phyloP scores from a whole-genome alignment of 805 yeast species.

The Kodamaea sagamina region DNA sequence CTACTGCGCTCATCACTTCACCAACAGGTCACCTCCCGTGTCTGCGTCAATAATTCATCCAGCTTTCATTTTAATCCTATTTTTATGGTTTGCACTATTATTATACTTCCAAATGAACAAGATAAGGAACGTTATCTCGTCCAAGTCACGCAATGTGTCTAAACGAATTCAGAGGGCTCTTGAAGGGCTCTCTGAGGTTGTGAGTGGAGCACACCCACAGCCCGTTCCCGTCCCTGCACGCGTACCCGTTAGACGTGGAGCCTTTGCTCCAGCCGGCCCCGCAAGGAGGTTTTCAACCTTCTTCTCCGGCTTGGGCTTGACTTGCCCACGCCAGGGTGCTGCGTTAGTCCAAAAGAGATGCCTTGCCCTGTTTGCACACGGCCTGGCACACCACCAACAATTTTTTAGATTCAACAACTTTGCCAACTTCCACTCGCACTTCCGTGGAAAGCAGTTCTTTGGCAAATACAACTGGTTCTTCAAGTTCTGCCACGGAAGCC shows the following conservation, averaged over 20 bases:
- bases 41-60: slow-evolving; percentile 6
- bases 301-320: slow-evolving; percentile 8
- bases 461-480: slow-evolving; percentile 14
- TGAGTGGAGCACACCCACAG: slow-evolving; percentile 14
- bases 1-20: slow-evolving; percentile 3
- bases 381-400: slow-evolving; percentile 1
- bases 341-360: slow-evolving; percentile 1
- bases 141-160: slow-evolving; percentile 42
- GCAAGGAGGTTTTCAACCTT: slow-evolving; percentile 11
- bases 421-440: slow-evolving; percentile 9
- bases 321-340: background rate
- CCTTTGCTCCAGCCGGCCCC: slow-evolving; percentile 5
- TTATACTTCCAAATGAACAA: slow-evolving; percentile 16
- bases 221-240: slow-evolving; percentile 45
- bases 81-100: slow-evolving; percentile 12
- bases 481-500: slow-evolving; percentile 16
- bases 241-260: slow-evolving; percentile 21
- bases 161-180: slow-evolving; percentile 48
- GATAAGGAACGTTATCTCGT: slow-evolving; percentile 47
- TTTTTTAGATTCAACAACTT: slow-evolving; percentile 13
- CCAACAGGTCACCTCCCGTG: slow-evolving; percentile 9
- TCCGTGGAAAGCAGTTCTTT: slow-evolving; percentile 8
- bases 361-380: slow-evolving; percentile 6
- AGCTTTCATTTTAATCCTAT: slow-evolving; percentile 8
- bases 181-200: slow-evolving; percentile 46